Evolutionary conservation across 352 stramenopile genomes (phyloP).

Genomic region (Aphanomyces stellatus): DNA sequence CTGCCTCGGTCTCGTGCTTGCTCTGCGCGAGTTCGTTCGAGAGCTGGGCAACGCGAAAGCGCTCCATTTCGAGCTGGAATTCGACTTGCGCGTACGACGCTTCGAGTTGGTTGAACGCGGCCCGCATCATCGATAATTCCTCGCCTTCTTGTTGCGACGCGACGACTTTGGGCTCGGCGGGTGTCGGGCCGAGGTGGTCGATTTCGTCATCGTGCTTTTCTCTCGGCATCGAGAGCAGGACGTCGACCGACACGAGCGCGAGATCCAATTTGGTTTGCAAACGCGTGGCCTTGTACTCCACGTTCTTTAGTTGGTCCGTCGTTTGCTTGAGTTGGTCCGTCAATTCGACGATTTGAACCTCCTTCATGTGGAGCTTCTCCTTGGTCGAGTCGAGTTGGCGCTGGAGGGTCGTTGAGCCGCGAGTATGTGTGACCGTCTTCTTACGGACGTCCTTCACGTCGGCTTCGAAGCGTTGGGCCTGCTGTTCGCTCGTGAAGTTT

Average conservation of each 20-base stretch:
- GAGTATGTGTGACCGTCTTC: not conserved
- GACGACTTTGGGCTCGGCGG: not conserved
- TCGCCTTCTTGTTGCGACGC: constrained; percentile 7
- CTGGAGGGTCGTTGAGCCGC: constrained; percentile 6
- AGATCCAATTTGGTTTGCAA: not conserved
- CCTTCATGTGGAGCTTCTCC: constrained; percentile 31
- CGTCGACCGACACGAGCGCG: constrained; percentile 11
- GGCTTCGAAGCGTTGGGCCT: constrained; percentile 10
- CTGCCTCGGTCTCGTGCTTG: not conserved
- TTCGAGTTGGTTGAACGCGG: constrained; percentile 43
- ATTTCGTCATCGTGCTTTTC: constrained; percentile 3
- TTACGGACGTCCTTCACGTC: constrained; percentile 4
- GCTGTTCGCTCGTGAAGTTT: not conserved
- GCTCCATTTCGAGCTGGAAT: constrained; percentile 36
- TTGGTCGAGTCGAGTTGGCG: constrained; percentile 9
- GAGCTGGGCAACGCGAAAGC: constrained; percentile 32
- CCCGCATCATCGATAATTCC: constrained; percentile 37
- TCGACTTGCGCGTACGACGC: constrained; percentile 38
- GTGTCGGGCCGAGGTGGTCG: not conserved
- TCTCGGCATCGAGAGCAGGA: constrained; percentile 3
- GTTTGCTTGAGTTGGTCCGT: constrained; percentile 70
- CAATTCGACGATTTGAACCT: constrained; percentile 66
- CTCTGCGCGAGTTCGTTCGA: constrained; percentile 32
- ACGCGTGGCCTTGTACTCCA: constrained; percentile 1
- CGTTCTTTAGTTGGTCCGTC: constrained; percentile 45